Evolutionary conservation across 768 basidiomycete genomes (phyloP).

Genomic region (Postia placenta): DNA sequence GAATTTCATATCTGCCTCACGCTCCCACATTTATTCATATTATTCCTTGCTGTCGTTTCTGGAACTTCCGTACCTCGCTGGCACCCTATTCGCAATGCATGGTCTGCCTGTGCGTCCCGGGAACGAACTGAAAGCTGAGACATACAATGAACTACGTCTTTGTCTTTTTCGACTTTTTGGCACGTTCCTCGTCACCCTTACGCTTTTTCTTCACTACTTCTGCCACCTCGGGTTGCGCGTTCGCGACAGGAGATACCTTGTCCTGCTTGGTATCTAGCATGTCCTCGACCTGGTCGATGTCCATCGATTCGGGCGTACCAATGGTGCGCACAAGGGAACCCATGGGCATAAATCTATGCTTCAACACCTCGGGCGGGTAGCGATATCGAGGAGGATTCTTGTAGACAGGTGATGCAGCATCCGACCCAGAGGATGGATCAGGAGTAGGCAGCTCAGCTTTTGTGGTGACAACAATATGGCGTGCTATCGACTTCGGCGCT

Average conservation of each 20-base stretch:
- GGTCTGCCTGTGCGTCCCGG: neutral
- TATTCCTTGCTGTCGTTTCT: slow-evolving; percentile 9
- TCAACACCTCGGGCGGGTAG: slow-evolving; percentile 57
- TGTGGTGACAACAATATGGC: slow-evolving; percentile 53
- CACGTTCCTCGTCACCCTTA: slow-evolving; percentile 41
- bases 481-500: slow-evolving; percentile 58
- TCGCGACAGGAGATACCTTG: neutral
- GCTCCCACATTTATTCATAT: slow-evolving; percentile 18
- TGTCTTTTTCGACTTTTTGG: slow-evolving; percentile 39
- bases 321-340: slow-evolving; percentile 39
- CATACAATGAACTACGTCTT: slow-evolving; percentile 7
- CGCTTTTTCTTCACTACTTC: slow-evolving; percentile 30
- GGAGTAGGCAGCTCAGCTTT: slow-evolving; percentile 32
- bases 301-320: slow-evolving; percentile 14
- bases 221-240: neutral
- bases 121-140: neutral
- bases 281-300: slow-evolving; percentile 14
- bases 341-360: slow-evolving; percentile 57
- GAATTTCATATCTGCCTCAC: slow-evolving; percentile 2
- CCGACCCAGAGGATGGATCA: slow-evolving; percentile 10
- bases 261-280: neutral
- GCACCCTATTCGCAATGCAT: too few relatives aligned
- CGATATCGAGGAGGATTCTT: slow-evolving; percentile 51
- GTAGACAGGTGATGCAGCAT: slow-evolving; percentile 20
- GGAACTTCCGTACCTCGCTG: too few relatives aligned